These are phyloP conservation scores for Dothidotthia symphoricarpi DNA, from an alignment of 2,329 filamentous ascomycete genomes.

Conservation along the genomic window DNA sequence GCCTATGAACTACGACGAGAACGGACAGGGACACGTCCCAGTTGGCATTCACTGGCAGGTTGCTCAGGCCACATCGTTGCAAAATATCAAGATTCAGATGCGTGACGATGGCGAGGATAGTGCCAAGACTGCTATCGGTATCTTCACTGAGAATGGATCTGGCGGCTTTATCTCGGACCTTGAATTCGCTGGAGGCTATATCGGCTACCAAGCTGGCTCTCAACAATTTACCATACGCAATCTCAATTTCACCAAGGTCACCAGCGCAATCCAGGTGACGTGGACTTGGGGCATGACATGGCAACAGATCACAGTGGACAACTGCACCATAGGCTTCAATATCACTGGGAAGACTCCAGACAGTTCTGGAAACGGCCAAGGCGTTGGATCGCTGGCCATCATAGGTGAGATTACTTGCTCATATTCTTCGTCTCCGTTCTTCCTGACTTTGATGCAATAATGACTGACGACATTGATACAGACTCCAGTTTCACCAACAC, in stretches of 20 bases:
- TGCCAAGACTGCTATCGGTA: slow-evolving; percentile 45
- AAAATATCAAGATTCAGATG: background rate
- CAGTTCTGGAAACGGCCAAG: too few relatives aligned
- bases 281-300: slow-evolving; percentile 59
- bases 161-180: slow-evolving; percentile 50
- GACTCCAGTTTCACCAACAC: background rate
- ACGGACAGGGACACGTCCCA: background rate
- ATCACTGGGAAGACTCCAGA: background rate
- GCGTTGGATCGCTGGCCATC: too few relatives aligned
- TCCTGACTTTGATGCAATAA: slow-evolving; percentile 20
- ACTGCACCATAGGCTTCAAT: slow-evolving; percentile 41
- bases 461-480: background rate
- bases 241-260: slow-evolving; percentile 15
- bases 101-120: background rate
- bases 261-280: slow-evolving; percentile 51
- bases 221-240: background rate
- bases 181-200: slow-evolving; percentile 56
- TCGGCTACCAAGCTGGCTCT: slow-evolving; percentile 41
- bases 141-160: slow-evolving; percentile 41
- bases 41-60: slow-evolving; percentile 1
- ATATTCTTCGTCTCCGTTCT: background rate
- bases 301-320: slow-evolving; percentile 46
- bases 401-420: too few relatives aligned
- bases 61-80: background rate
- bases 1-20: too few relatives aligned